Evolutionary conservation across 345 rosid species (phyloP), one percentile per base, ranked within the genome.

Genomic region (Citrus sp.): DNA sequence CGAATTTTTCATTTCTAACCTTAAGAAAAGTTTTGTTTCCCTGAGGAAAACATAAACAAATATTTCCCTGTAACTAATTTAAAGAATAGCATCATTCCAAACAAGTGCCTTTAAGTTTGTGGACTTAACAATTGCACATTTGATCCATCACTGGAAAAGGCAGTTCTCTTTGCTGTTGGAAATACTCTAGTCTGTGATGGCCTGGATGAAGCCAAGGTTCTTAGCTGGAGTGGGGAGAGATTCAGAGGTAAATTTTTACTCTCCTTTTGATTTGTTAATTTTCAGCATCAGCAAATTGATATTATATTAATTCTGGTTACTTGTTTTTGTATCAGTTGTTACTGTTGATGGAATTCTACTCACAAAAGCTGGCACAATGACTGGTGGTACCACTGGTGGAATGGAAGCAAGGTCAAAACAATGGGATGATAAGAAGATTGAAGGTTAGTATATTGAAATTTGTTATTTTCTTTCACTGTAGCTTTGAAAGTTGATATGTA

Each of bases 361-460:
- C 51, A 88, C 99, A 42, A 96, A 92, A 88, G 83, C 98, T 80
- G 99, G 99, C 75, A 96, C 98, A 81, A 96, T 96, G 99, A 96
- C 98, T 84, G 99, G 99, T 85, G 99, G 99, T 80, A 94, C 98
- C 71, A 94, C 90, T 83, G 97, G 99, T 78, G 98, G 98, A 81
- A 94, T 96, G 97, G 99, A 96, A 88, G 98, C 98, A 6, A 92
- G 92, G 83, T 96, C 98, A 63, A 96, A 89, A 71, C 89, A 96
- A 80, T 94, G 99, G 98, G 98, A 96, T 89, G 98, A 96, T 84
- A 92, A 95, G 77, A 89, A 92, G 80, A 87, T 96, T 74, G 98
- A 96, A 87, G 98, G 98, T 91, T 80, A 70, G 82, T 84, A 46
- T 80, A 73, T 51, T 42, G 32, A 55, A 67, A 6, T 16, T 46